These are phyloP conservation scores for Ganoderma lingzhi DNA, from an alignment of 1,284 basidiomycete genomes.

Conservation along the genomic window DNA sequence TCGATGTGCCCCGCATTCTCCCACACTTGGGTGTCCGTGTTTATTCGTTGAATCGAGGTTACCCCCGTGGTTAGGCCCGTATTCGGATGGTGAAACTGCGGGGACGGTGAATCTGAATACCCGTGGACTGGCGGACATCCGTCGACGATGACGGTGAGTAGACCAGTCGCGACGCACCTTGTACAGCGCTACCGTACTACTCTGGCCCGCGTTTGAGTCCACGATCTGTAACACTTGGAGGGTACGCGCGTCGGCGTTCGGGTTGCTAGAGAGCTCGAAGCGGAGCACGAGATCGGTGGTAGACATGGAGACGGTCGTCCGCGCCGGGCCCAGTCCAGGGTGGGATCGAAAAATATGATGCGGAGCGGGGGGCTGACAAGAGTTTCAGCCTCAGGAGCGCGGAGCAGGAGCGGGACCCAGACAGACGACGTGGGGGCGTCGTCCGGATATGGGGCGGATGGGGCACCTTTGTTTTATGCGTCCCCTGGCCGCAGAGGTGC, in stretches of 20 bases:
- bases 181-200: conserved; percentile 54
- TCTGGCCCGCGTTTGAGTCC: conserved; percentile 35
- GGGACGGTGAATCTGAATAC: background rate
- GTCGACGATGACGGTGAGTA: background rate
- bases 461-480: conserved; percentile 14
- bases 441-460: conserved; percentile 2
- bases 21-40: conserved; percentile 51
- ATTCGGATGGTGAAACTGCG: conserved; percentile 61
- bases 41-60: conserved; percentile 60
- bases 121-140: background rate
- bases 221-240: conserved; percentile 51
- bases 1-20: conserved; percentile 62
- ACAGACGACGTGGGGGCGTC: background rate
- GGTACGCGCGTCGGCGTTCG: conserved; percentile 52
- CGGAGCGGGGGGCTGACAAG: background rate
- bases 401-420: background rate
- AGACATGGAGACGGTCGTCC: conserved; percentile 33
- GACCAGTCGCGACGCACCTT: conserved; percentile 43
- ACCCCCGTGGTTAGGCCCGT: conserved; percentile 51
- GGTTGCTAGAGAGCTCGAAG: conserved; percentile 47
- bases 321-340: background rate
- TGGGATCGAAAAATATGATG: conserved; percentile 8
- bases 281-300: conserved; percentile 49
- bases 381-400: background rate
- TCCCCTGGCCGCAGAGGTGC: conserved; percentile 1